Evolutionary conservation across 2,329 filamentous ascomycete species (phyloP), one percentile per base, ranked within the genome.

Genomic region (Salinomyces thailandicus): DNA sequence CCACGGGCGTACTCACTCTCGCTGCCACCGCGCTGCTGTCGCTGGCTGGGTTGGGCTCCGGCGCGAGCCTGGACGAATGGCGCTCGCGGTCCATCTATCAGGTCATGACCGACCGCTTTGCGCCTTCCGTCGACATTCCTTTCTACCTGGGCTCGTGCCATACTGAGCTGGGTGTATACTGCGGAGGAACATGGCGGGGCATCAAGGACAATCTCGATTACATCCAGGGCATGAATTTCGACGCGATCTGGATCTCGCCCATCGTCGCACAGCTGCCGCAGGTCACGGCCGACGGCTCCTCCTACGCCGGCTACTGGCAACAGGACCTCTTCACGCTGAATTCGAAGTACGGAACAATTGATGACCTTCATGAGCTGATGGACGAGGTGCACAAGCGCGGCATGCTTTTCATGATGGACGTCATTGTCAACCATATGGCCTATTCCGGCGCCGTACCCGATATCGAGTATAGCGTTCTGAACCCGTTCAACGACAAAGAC

Each of bases 341-440:
- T 49, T 43, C 63, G 2, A 64, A 74, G 39, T 76, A 73, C 42
- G 78, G 79, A 18, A 71, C 71, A 0, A 62, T 65, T 4, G 62
- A 70, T 12, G 77, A 82, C 46, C 62, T 82, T 36, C 68, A 68
- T 45, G 66, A 62, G 4, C 63, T 82, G 5, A 65, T 75, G 2
- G 57, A 60, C 13, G 73, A 70, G 2, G 57, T 77, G 2, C 75
- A 79, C 48, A 53, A 56, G 12, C 62, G 72, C 2, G 64, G 58
- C 13, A 78, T 77, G 72, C 66, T 67, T 45, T 58, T 77, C 26
- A 78, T 78, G 74, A 62, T 77, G 3, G 74, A 77, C 42, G 59
- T 77, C 1, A 72, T 77, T 2, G 63, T 66, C 4, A 77, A 76
- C 51, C 70, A 77, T 49, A 68, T 55, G 51, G 52, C 58, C 15